Percentiles rank a stretch among this genome's conserved stretches.
phyloP scores from a whole-genome alignment of 352 stramenopile species.

The Aphanomyces astaci region DNA sequence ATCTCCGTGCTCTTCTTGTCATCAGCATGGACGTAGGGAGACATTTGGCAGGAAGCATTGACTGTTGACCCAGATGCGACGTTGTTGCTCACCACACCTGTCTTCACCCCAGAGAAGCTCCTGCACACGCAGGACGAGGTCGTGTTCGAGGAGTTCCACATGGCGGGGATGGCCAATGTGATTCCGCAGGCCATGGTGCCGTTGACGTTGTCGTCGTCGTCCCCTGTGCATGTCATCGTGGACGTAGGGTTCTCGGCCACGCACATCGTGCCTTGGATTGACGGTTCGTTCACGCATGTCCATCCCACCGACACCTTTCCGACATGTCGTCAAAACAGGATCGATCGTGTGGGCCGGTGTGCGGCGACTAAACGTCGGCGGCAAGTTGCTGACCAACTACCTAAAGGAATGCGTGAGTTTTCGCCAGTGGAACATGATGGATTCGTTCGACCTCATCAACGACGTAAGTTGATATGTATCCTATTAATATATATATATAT shows the following conservation, averaged over 20 bases:
- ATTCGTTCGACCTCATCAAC: constrained; percentile 73
- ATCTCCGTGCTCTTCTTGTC: neutral
- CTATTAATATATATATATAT: too few species aligned
- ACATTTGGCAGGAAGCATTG: constrained; percentile 1
- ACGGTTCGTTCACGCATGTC: constrained; percentile 48
- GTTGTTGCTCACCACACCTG: constrained; percentile 48
- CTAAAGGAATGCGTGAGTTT: constrained; percentile 95
- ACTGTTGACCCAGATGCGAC: constrained; percentile 30
- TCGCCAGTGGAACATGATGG: constrained; percentile 95
- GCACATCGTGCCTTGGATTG: constrained; percentile 88
- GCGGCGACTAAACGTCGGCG: constrained; percentile 86
- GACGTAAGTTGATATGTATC: constrained; percentile 30
- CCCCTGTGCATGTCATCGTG: constrained; percentile 60
- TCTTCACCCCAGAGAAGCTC: constrained; percentile 46
- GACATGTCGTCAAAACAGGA: neutral
- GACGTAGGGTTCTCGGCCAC: constrained; percentile 95
- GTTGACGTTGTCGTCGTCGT: neutral
- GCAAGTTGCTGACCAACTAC: constrained; percentile 95
- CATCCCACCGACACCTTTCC: neutral
- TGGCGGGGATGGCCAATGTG: constrained; percentile 45
- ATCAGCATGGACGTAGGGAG: neutral
- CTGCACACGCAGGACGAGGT: constrained; percentile 72
- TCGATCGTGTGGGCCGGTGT: constrained; percentile 26
- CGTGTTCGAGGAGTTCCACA: constrained; percentile 69
- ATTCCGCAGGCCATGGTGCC: constrained; percentile 13